A percentile compares a stretch with the other conserved stretches of the same genome.
Evolutionary conservation across 208 protist species (phyloP).

Genomic region (Leishmania tarentolae): DNA sequence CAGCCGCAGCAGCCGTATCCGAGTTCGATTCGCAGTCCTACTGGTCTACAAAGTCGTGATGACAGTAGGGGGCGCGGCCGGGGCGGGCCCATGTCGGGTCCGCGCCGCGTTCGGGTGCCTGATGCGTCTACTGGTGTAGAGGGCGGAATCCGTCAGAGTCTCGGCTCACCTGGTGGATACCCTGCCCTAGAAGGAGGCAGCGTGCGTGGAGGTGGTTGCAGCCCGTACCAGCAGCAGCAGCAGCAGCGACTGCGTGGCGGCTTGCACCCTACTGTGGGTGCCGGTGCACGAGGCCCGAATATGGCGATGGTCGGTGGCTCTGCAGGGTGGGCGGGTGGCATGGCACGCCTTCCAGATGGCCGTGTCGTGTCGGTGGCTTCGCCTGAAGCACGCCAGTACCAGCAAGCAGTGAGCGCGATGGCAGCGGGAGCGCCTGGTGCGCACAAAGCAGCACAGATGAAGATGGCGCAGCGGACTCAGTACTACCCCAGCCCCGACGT

Average conservation of each 20-base stretch:
- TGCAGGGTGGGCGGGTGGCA: not conserved
- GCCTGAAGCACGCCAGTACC: conserved; percentile 9
- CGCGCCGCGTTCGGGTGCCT: not conserved
- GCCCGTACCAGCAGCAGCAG: not conserved
- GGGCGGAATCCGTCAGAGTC: not conserved
- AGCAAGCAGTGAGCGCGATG: not conserved
- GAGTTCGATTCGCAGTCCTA: not conserved
- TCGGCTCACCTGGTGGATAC: not conserved
- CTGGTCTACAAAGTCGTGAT: not conserved
- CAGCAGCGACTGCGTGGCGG: conserved; percentile 11
- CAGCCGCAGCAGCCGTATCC: not conserved
- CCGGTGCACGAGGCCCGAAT: not conserved
- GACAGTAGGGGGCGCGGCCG: not conserved
- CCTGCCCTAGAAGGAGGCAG: not conserved
- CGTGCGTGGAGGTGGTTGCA: not conserved
- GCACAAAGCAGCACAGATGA: not conserved
- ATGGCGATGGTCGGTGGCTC: conserved; percentile 9
- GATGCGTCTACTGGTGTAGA: not conserved
- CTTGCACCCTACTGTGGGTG: not conserved
- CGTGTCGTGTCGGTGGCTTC: conserved; percentile 18
- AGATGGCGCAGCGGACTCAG: conserved; percentile 2
- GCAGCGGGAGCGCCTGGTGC: not conserved
- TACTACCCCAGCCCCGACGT: not conserved
- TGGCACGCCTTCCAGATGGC: conserved; percentile 22
- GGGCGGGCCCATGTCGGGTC: not conserved